These are phyloP conservation scores for Nemania serpens DNA, from an alignment of 2,329 filamentous ascomycete genomes.

Conservation along the genomic window DNA sequence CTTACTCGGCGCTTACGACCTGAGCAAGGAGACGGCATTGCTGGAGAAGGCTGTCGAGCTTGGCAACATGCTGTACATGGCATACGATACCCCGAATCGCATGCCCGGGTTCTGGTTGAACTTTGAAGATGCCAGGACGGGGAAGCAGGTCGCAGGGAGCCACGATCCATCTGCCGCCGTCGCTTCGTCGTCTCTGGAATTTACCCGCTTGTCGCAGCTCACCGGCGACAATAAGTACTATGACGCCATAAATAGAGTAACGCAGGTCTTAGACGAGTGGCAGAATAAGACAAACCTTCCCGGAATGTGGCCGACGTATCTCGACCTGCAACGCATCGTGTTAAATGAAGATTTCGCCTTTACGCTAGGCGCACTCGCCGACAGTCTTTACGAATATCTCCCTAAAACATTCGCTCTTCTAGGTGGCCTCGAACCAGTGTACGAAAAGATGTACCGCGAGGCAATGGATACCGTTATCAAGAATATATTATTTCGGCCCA, in stretches of 20 bases:
- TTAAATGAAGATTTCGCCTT: conserved; percentile 48
- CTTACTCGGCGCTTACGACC: conserved; percentile 51
- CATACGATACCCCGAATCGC: conserved; percentile 54
- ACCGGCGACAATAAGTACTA: conserved; percentile 72
- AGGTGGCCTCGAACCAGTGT: conserved; percentile 64
- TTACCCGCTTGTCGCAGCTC: conserved; percentile 71
- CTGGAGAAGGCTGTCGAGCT: conserved; percentile 52
- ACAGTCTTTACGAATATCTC: conserved; percentile 65
- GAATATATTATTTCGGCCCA: conserved; percentile 71
- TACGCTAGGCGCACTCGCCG: conserved; percentile 58
- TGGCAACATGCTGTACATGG: conserved; percentile 53
- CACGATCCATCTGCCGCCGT: conserved; percentile 46
- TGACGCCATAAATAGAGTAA: conserved; percentile 76
- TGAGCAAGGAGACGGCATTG: conserved; percentile 48
- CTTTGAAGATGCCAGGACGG: conserved; percentile 48
- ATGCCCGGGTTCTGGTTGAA: conserved; percentile 62
- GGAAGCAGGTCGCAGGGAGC: conserved; percentile 42
- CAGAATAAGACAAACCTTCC: conserved; percentile 74
- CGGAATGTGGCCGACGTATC: conserved; percentile 72
- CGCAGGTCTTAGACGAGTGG: conserved; percentile 67
- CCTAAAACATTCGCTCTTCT: conserved; percentile 68
- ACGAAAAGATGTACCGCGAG: conserved; percentile 66
- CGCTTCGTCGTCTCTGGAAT: conserved; percentile 71
- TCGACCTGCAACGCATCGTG: conserved; percentile 62
- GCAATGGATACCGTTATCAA: conserved; percentile 64